Conservation (phyloP, 2,329 filamentous ascomycete genomes). For the Alternaria sp. region DNA sequence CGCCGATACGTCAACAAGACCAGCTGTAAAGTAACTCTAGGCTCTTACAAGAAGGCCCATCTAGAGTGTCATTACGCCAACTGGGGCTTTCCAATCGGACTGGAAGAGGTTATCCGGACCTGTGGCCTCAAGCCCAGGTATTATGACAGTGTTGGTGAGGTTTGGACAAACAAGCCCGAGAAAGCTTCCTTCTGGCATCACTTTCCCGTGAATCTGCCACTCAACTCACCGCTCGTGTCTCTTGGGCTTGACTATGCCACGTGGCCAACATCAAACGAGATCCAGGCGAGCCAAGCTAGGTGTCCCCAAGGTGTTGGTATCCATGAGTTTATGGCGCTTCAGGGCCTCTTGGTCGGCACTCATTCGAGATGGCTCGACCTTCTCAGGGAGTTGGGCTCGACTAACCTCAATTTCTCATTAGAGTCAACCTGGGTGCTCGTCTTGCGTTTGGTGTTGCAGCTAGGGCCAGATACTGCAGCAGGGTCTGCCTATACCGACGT, state of each 20-base stretch:
- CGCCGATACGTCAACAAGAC: constrained; percentile 26
- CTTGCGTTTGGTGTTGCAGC: constrained; percentile 62
- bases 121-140: constrained; percentile 60
- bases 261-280: constrained; percentile 63
- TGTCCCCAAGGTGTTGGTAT: constrained; percentile 59
- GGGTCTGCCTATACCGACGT: constrained; percentile 48
- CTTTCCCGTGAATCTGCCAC: constrained; percentile 53
- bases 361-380: constrained; percentile 60
- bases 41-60: constrained; percentile 59
- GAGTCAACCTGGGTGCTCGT: constrained; percentile 62
- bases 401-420: constrained; percentile 67
- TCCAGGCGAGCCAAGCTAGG: constrained; percentile 59
- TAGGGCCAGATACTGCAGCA: constrained; percentile 58
- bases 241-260: constrained; percentile 12
- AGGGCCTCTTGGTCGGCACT: constrained; percentile 58
- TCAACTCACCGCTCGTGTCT: constrained; percentile 43
- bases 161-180: constrained; percentile 52
- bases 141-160: constrained; percentile 53
- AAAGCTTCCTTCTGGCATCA: constrained; percentile 58
- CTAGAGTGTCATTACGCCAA: constrained; percentile 59
- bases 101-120: constrained; percentile 56
- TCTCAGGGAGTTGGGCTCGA: constrained; percentile 60
- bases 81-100: constrained; percentile 53
- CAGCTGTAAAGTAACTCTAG: constrained; percentile 48
- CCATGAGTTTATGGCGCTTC: constrained; percentile 64